Base-by-base conservation (phyloP, 1,284 basidiomycete species). In the Xanthoconium separans region DNA sequence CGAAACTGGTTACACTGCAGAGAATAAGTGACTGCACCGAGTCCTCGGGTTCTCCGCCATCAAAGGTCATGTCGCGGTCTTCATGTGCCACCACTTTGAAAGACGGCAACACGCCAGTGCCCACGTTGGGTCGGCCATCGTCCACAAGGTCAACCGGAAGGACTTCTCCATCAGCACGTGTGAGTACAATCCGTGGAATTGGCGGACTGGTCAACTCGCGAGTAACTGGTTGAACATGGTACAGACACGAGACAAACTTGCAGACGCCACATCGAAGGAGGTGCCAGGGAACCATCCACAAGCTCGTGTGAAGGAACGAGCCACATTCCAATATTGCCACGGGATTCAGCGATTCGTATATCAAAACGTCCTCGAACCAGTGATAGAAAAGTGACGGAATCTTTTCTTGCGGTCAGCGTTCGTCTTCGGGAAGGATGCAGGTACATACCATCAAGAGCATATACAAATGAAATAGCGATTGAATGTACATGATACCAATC, bases 361-460 rank as follows among this genome's bases (percentile, higher is more conserved):
- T 33, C 44, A 48, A 29, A 9, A 51, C 40, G 13, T 62, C 50
- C 47, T 62, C 61, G 37, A 63, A 64, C 61, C 64, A 65, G 40
- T 63, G 61, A 18, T 54, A 43, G n/a, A 50, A 33, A 16, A 63
- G 3, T 7, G 59, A 50, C 7, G 63, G 61, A 39, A 63, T 65
- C 61, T 63, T 8, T 42, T 47, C 37, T 12, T 30, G n/a, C 3
- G 9, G 29, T 62, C 27, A 63, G 37, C 18, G 16, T 22, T 29
- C 36, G 2, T 36, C 40, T 40, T 30, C 2, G 6, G 11, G 16
- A 1, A 5, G 43, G 22, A 31, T 9, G 10, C 9, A 36, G 2
- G 24, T 18, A 29, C 56, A 22, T 44, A 63, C 61, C 61, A 65
- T 65, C 51, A 65, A 49, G 27, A 65, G 15, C 51, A 65, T 65